These are phyloP conservation scores for Jatropha multifida DNA, from an alignment of 441 rosid genomes.

Conservation along the genomic window DNA sequence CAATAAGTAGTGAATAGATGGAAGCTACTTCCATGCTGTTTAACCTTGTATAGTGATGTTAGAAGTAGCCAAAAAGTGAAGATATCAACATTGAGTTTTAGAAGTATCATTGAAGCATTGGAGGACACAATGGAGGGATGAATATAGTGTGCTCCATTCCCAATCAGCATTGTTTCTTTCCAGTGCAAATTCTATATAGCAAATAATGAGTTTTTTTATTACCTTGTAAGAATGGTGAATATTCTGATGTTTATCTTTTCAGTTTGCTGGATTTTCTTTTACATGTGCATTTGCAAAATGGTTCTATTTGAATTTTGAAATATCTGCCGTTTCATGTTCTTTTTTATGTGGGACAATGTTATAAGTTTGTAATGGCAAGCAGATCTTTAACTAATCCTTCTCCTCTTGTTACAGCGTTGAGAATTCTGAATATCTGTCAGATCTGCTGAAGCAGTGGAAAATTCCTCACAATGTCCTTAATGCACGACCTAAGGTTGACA, in stretches of 20 bases:
- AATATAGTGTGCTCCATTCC: too few relatives aligned
- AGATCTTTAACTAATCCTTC: conserved; percentile 15
- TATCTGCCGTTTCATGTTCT: background rate
- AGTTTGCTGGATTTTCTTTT: conserved; percentile 3
- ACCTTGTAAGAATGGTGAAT: too few relatives aligned
- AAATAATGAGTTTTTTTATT: too few relatives aligned
- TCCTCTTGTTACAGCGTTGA: conserved; percentile 73
- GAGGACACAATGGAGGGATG: too few relatives aligned
- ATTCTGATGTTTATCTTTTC: background rate
- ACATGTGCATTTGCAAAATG: background rate
- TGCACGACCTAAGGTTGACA: conserved; percentile 90
- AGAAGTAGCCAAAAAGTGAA: too few relatives aligned
- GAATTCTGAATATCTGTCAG: conserved; percentile 92
- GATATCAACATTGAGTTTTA: too few relatives aligned
- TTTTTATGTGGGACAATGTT: background rate
- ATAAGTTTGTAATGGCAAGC: background rate
- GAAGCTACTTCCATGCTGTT: too few relatives aligned
- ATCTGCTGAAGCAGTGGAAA: conserved; percentile 71
- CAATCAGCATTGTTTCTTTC: too few relatives aligned
- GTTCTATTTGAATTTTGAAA: background rate
- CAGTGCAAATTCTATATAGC: too few relatives aligned
- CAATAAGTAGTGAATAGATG: too few relatives aligned
- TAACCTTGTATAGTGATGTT: too few relatives aligned
- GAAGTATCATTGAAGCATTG: too few relatives aligned
- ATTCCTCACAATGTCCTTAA: conserved; percentile 93